Base-by-base conservation (phyloP, 1,284 basidiomycete species). In the Sanghuangporus weigelae region DNA sequence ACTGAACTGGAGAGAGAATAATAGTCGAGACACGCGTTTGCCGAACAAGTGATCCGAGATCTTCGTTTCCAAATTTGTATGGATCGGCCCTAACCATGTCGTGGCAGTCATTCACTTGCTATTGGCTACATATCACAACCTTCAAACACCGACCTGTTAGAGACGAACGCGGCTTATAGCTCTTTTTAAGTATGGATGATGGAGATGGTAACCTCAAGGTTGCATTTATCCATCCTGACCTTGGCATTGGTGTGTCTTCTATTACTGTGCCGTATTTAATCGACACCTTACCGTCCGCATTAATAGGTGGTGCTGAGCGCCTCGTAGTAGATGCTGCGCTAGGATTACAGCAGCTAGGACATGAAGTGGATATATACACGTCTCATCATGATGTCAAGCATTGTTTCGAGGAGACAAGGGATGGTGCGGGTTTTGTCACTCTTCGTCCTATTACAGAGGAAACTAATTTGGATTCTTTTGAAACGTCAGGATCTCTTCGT, bases 281-380 rank as follows among this genome's bases (percentile, higher is more conserved):
- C 49, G 54, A 69, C 35, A 57, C 44, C 42, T 16, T 46, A 16
- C 58, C 31, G 23, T 54, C 46, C 11, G 10, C 14, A 53, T 11
- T 46, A 19, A 38, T 68, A 96, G 95, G 95, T 68, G 96, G 96
- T 12, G 96, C 96, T 0, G 96, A 99, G 75, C 83, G 95, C 51
- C 83, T 98, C 8, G 88, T 99, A 1, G 95, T 98, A n/a, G 96
- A 99, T 74, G 94, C 95, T 16, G 96, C 96, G 0, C 79, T 96
- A 0, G 90, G 93, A 1, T 78, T 99, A 14, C 91, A 98, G 73
- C 78, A 83, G 10, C 81, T 88, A 3, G 96, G 96, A 0, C 95
- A 98, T 73, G 78, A 83, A 0, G 92, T 99, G n/a, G 84, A 90
- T 70, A 87, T 99, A 57, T 97, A 96, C 75, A 99, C 97, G 0